Conservation (phyloP, 495 filamentous ascomycete genomes). For the Cercophora samala region DNA sequence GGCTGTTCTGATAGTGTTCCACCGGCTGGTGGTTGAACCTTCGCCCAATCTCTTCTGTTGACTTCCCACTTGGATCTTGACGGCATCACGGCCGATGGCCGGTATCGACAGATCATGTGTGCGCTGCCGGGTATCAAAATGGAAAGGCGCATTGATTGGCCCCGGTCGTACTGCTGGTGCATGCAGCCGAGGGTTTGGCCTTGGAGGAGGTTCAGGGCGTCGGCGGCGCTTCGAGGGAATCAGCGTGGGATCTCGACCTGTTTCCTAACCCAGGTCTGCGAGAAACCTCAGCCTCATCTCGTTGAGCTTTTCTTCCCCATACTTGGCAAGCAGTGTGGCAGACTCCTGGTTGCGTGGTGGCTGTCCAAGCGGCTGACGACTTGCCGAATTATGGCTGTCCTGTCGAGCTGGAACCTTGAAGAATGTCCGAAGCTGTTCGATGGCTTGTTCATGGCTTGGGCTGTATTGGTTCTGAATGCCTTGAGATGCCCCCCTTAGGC, state of each 20-base stretch:
- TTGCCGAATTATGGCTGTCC: constrained; percentile 10
- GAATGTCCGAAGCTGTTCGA: not conserved
- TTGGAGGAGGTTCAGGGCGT: not conserved
- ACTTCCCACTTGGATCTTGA: constrained; percentile 40
- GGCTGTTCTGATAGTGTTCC: not conserved
- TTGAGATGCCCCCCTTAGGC: not conserved
- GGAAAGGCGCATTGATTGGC: not conserved
- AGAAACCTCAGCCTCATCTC: constrained; percentile 24
- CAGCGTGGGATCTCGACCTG: constrained; percentile 10
- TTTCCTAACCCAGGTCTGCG: constrained; percentile 24
- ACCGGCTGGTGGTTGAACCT: not conserved
- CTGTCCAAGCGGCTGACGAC: constrained; percentile 24
- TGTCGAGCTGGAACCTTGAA: constrained; percentile 8
- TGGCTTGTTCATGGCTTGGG: not conserved
- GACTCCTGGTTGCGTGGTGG: not conserved
- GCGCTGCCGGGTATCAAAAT: not conserved
- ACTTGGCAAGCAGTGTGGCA: not conserved
- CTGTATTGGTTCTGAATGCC: not conserved
- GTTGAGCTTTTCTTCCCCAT: constrained; percentile 20
- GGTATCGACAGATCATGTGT: not conserved
- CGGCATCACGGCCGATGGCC: constrained; percentile 16
- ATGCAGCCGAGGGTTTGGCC: not conserved
- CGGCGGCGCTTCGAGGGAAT: constrained; percentile 6
- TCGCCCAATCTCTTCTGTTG: constrained; percentile 33
- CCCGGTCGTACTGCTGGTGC: not conserved